A percentile compares a stretch with the other conserved stretches of the same genome.
Evolutionary conservation across 805 yeast genomes (phyloP).

Genomic region (Metschnikowia gelsemii): DNA sequence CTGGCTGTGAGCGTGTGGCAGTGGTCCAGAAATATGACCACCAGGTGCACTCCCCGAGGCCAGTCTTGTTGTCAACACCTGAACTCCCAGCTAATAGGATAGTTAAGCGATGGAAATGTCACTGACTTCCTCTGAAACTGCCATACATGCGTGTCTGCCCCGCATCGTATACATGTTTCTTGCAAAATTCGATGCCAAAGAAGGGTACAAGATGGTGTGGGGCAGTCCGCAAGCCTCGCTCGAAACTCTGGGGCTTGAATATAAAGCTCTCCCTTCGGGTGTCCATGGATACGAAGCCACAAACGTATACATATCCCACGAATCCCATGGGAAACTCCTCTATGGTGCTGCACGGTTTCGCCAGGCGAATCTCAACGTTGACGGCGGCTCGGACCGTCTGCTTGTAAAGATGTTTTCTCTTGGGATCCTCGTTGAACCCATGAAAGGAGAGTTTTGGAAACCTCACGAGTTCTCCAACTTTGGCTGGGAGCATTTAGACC

Average conservation of each 20-base stretch:
- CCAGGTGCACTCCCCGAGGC: no score
- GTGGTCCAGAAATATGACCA: no score
- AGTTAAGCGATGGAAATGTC: no score
- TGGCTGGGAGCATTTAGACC: conserved; percentile 45
- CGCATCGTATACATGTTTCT: conserved; percentile 34
- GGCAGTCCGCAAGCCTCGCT: conserved; percentile 22
- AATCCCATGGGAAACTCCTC: conserved; percentile 22
- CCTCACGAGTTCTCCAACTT: conserved; percentile 39
- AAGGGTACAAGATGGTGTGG: conserved; percentile 43
- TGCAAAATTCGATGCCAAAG: conserved; percentile 34
- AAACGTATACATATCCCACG: conserved; percentile 34
- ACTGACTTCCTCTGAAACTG: conserved; percentile 11
- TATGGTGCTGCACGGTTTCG: conserved; percentile 39
- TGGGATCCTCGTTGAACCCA: conserved; percentile 56
- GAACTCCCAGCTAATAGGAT: no score
- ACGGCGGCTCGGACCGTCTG: conserved; percentile 22
- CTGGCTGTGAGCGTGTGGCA: no score
- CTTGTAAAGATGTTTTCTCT: conserved; percentile 61
- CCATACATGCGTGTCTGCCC: conserved; percentile 20
- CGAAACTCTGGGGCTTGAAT: conserved; percentile 36
- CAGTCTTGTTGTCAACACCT: no score
- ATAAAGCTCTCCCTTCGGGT: conserved; percentile 41
- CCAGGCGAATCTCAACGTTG: conserved; percentile 21
- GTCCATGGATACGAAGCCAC: conserved; percentile 35
- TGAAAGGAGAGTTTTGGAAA: conserved; percentile 34